A percentile compares a stretch with the other conserved stretches of the same genome.
phyloP scores from a whole-genome alignment of 768 basidiomycete species.

The Trametes maxima region DNA sequence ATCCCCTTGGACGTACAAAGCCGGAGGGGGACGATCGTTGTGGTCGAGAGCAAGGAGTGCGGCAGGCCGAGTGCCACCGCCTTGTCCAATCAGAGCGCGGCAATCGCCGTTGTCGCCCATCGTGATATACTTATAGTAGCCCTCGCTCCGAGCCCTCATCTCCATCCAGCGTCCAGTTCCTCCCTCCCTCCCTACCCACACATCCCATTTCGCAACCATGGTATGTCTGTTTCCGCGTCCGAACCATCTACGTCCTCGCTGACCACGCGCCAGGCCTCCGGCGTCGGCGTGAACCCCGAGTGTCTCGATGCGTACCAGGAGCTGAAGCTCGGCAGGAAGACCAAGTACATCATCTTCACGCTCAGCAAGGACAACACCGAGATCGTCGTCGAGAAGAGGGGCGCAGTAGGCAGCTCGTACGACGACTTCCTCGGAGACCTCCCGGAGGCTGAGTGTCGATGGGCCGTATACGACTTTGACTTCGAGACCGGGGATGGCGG shows the following conservation, averaged over 20 bases:
- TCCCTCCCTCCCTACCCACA: constrained; percentile 6
- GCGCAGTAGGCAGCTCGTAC: constrained; percentile 48
- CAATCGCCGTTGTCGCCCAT: constrained; percentile 34
- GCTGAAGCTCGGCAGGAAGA: constrained; percentile 75
- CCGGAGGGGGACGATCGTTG: constrained; percentile 1
- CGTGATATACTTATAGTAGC: constrained; percentile 33
- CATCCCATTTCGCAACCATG: constrained; percentile 16
- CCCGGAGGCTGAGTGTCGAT: constrained; percentile 76
- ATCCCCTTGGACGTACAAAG: not conserved
- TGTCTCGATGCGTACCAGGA: constrained; percentile 66
- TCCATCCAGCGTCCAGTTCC: constrained; percentile 18
- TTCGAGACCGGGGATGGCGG: constrained; percentile 74
- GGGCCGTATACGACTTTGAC: constrained; percentile 93
- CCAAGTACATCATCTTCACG: constrained; percentile 83
- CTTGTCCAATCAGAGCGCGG: constrained; percentile 28
- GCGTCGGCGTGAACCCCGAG: constrained; percentile 57
- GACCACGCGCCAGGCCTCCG: constrained; percentile 53
- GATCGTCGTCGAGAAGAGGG: constrained; percentile 77
- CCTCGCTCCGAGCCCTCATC: constrained; percentile 4
- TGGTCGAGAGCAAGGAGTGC: constrained; percentile 1
- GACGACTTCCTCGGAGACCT: constrained; percentile 75
- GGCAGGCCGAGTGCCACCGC: constrained; percentile 11
- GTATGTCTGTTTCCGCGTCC: constrained; percentile 13
- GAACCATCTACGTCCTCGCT: not conserved
- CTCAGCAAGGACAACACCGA: constrained; percentile 64